These are phyloP conservation scores for Aureobasidium sp. DNA, from an alignment of 2,329 filamentous ascomycete species.

Conservation along the genomic window DNA sequence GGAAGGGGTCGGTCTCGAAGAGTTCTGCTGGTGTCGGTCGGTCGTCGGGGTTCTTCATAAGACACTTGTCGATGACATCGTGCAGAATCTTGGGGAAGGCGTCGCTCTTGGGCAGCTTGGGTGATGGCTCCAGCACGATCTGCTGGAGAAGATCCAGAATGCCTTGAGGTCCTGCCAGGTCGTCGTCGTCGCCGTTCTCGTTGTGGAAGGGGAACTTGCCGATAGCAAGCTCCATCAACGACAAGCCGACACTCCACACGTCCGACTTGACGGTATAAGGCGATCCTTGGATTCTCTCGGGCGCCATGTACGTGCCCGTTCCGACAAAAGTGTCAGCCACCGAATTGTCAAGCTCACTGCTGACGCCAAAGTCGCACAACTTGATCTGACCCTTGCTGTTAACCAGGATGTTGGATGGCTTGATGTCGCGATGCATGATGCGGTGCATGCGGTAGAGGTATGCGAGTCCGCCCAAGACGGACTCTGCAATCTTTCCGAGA, in stretches of 20 bases:
- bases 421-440: constrained; percentile 99
- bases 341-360: constrained; percentile 93
- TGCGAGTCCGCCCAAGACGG: constrained; percentile 83
- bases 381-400: constrained; percentile 95
- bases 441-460: constrained; percentile 94
- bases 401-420: constrained; percentile 93
- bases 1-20: constrained; percentile 82
- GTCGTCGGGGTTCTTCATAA: constrained; percentile 81
- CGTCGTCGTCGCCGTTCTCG: constrained; percentile 60
- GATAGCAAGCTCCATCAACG: constrained; percentile 94
- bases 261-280: constrained; percentile 98
- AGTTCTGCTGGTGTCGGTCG: constrained; percentile 89
- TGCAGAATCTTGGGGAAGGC: constrained; percentile 93
- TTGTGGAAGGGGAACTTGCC: constrained; percentile 94
- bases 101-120: constrained; percentile 90
- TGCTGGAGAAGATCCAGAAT: constrained; percentile 94
- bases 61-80: constrained; percentile 93
- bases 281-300: constrained; percentile 92
- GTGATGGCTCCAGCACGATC: constrained; percentile 93
- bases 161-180: constrained; percentile 70
- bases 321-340: constrained; percentile 98
- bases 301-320: constrained; percentile 98
- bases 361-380: constrained; percentile 98
- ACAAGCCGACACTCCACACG: constrained; percentile 95
- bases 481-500: constrained; percentile 93